Conservation (phyloP, 2,329 filamentous ascomycete genomes). For the Aspergillus terreus region DNA sequence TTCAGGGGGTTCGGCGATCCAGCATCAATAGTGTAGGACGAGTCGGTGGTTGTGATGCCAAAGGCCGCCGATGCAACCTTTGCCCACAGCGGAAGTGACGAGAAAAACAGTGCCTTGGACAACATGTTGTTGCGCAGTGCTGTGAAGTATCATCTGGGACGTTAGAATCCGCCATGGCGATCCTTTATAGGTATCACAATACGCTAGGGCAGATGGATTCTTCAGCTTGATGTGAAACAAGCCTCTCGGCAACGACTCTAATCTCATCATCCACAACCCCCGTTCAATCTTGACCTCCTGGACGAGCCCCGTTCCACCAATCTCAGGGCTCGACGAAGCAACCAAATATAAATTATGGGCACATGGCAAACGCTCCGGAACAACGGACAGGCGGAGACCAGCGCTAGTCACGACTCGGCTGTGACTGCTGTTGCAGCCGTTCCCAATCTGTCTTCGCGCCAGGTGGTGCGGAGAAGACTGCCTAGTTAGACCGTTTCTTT, state of each 20-base stretch:
- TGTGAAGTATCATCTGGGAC: background rate
- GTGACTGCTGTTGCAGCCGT: background rate
- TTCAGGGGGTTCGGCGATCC: slow-evolving; percentile 48
- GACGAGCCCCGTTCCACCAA: slow-evolving; percentile 9
- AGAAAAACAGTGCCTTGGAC: slow-evolving; percentile 13
- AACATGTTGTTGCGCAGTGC: slow-evolving; percentile 14
- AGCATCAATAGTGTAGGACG: slow-evolving; percentile 45
- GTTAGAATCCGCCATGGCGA: background rate
- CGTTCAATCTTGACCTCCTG: slow-evolving; percentile 6
- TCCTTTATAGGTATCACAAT: background rate
- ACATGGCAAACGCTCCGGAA: too few species aligned
- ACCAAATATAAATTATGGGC: background rate
- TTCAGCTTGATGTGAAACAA: background rate
- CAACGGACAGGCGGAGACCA: background rate
- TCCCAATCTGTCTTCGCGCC: background rate
- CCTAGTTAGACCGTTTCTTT: too few species aligned
- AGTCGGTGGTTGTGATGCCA: slow-evolving; percentile 20
- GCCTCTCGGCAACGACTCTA: background rate
- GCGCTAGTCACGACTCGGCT: background rate
- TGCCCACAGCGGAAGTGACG: slow-evolving; percentile 18
- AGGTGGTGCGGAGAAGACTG: background rate
- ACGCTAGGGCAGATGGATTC: background rate
- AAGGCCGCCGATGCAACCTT: slow-evolving; percentile 24
- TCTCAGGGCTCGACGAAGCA: slow-evolving; percentile 1
- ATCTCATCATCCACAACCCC: slow-evolving; percentile 4